These are phyloP conservation scores for Alternaria triticimaculans DNA, from an alignment of 2,329 filamentous ascomycete genomes.

Conservation along the genomic window DNA sequence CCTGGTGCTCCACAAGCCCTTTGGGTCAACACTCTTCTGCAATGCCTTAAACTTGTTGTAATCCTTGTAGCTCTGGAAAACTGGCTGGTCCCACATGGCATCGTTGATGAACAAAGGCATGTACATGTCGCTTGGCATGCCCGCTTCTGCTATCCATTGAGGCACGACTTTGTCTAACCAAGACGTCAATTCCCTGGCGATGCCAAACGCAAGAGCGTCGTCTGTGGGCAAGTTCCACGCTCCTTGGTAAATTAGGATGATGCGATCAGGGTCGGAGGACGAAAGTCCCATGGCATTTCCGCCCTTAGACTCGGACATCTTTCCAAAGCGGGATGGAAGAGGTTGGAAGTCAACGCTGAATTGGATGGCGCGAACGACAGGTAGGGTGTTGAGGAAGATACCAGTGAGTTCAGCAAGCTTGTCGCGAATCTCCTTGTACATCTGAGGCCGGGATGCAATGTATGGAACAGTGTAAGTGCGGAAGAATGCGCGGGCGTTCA, in stretches of 20 bases:
- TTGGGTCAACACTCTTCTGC: constrained; percentile 27
- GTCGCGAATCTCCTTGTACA: constrained; percentile 45
- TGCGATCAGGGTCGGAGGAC: constrained; percentile 25
- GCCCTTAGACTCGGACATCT: constrained; percentile 23
- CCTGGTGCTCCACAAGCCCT: constrained; percentile 28
- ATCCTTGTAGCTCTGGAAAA: constrained; percentile 26
- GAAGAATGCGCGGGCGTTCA: constrained; percentile 29
- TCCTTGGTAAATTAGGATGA: constrained; percentile 31
- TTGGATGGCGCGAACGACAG: constrained; percentile 16
- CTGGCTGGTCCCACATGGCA: constrained; percentile 29
- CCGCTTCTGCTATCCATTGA: constrained; percentile 30
- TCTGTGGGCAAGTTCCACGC: constrained; percentile 23
- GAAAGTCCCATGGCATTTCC: constrained; percentile 36
- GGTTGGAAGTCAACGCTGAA: constrained; percentile 36
- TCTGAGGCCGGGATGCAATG: constrained; percentile 33
- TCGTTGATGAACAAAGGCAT: constrained; percentile 35
- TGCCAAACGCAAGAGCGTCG: constrained; percentile 16
- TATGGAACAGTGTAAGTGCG: constrained; percentile 36
- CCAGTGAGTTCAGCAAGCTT: constrained; percentile 34
- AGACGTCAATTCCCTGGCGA: constrained; percentile 26
- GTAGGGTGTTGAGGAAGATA: constrained; percentile 27
- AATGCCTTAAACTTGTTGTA: constrained; percentile 28
- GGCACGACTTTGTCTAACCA: constrained; percentile 32
- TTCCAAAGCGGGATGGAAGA: constrained; percentile 26
- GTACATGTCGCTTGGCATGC: constrained; percentile 22